Conservation (phyloP, 73 alveolate species). For the Durusdinium trenchii region DNA sequence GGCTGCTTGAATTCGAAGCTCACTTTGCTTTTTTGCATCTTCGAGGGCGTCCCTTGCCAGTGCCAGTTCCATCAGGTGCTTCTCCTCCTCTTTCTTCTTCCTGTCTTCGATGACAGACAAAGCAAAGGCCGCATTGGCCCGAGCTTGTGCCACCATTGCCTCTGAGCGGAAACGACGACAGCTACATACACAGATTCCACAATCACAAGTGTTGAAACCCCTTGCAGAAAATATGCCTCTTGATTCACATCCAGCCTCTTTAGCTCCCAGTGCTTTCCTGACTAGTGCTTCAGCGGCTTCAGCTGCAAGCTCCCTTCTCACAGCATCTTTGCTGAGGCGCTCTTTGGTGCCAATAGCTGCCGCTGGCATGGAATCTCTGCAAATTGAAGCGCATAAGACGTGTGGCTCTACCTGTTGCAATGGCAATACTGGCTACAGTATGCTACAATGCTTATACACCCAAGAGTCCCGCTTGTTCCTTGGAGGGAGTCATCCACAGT, state of each 20-base stretch:
- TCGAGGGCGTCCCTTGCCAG: constrained; percentile 1
- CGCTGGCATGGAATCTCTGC: not conserved
- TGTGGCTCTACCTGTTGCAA: no score
- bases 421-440: no score
- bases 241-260: no score
- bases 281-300: constrained; percentile 25
- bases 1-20: constrained; percentile 27
- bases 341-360: constrained; percentile 51
- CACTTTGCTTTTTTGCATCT: constrained; percentile 23
- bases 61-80: constrained; percentile 47
- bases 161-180: no score
- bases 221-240: no score
- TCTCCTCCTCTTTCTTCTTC: not conserved
- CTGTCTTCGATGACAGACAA: not conserved
- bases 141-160: constrained; percentile 58
- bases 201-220: no score
- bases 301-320: constrained; percentile 42
- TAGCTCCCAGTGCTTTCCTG: constrained; percentile 42
- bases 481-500: no score
- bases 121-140: constrained; percentile 59
- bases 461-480: no score
- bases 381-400: no score
- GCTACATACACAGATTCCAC: no score
- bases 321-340: constrained; percentile 44
- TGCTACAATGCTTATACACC: no score